Base-by-base conservation (phyloP, 2,329 filamentous ascomycete genomes). In the Kalmusia sp. region DNA sequence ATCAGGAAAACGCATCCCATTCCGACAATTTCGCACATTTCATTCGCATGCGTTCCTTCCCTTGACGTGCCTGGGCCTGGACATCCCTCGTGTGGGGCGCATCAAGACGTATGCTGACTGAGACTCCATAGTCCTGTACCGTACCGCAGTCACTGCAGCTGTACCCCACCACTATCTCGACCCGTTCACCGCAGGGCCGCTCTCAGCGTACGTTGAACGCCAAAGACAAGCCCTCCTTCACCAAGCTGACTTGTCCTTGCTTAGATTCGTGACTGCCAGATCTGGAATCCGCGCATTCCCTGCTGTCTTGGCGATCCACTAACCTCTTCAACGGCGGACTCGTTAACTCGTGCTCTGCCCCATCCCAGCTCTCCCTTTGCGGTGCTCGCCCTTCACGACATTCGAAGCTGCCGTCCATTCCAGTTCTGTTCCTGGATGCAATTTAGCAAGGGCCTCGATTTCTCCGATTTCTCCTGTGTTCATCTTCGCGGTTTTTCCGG, bases 301-400 rank as follows among this genome's bases (percentile, higher is more conserved):
- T 70, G 70, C 66, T 67, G 59, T 73, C 71, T 73, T 71, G 70
- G 74, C 70, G 68, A 70, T 68, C 63, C 61, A 69, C 69, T 59
- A 55, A 58, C 61, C 40, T 67, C 59, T 67, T 63, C 67, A 64
- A 54, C 60, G 69, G 79, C 71, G 78, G 79, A 81, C 77, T 77
- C 79, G 79, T 82, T 82, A 80, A 76, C 74, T 81, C 79, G 79
- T 79, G 77, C 73, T 82, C 77, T 81, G 74, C 78, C 72, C 48
- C 55, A 49, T 55, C 61, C 52, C 55, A 59, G 55, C 58, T 57
- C 66, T 68, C 69, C 70, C 71, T 72, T 72, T 64, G 63, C 58
- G 58, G 63, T 61, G 56, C 64, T 66, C 65, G 66, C 67, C 68
- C 68, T 61, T 57, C 41, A 54, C 67, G 67, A 69, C 64, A 69